Evolutionary conservation across 1,284 basidiomycete species (phyloP).

Genomic region (Entoloma clypeatum): DNA sequence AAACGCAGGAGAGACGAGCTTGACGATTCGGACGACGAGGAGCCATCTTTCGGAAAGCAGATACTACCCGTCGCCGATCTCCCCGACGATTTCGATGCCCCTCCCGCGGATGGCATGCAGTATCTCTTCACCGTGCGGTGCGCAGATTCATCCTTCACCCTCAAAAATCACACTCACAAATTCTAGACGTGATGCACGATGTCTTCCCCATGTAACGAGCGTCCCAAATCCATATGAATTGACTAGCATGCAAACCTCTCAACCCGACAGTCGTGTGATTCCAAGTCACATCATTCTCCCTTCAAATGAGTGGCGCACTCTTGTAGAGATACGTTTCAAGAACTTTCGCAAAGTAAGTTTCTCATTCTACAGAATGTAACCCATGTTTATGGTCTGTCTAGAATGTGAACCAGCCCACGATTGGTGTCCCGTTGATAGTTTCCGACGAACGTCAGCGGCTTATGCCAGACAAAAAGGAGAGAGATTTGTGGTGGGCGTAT

Average conservation of each 20-base stretch:
- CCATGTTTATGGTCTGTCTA: constrained; percentile 23
- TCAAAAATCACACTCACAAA: constrained; percentile 8
- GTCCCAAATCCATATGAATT: constrained; percentile 64
- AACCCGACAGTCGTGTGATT: constrained; percentile 23
- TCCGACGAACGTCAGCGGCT: constrained; percentile 28
- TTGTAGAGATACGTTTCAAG: constrained; percentile 54
- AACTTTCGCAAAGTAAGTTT: constrained; percentile 58
- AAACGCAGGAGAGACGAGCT: constrained; percentile 49
- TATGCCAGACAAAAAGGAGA: constrained; percentile 65
- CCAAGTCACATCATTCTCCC: constrained; percentile 43
- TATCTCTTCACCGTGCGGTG: constrained; percentile 81
- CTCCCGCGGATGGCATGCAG: constrained; percentile 70
- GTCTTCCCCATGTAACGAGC: constrained; percentile 57
- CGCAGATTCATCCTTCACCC: constrained; percentile 15
- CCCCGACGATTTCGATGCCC: constrained; percentile 57
- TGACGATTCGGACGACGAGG: constrained; percentile 50
- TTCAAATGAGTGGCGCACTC: constrained; percentile 57
- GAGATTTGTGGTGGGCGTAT: constrained; percentile 78
- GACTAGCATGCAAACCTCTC: constrained; percentile 22
- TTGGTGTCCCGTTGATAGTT: constrained; percentile 38
- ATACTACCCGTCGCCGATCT: constrained; percentile 73
- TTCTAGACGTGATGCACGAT: constrained; percentile 62
- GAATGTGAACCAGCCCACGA: constrained; percentile 65
- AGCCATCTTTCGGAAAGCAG: constrained; percentile 53
- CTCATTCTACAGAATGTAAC: background rate